These are phyloP conservation scores for Chimonanthus praecox DNA, from an alignment of 164 flowering plant species.

Conservation along the genomic window DNA sequence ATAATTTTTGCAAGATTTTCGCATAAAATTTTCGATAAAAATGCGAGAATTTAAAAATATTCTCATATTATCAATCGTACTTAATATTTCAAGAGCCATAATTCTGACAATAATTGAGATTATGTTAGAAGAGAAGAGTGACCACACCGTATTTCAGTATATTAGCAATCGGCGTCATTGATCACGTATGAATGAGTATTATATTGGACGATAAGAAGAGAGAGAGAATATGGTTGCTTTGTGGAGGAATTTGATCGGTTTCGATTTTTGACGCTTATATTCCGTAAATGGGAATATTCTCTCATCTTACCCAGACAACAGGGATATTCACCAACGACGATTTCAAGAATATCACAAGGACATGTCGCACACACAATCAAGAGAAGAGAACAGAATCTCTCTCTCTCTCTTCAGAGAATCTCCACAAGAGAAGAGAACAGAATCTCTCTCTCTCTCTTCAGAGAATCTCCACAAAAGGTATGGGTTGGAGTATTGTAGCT, in stretches of 20 bases:
- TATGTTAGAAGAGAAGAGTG: not conserved
- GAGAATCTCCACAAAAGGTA: slow-evolving; percentile 58
- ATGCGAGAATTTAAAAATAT: too few species aligned
- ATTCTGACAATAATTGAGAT: not conserved
- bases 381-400: slow-evolving; percentile 8
- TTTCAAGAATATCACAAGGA: slow-evolving; percentile 31
- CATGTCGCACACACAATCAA: slow-evolving; percentile 50
- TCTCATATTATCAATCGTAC: too few species aligned
- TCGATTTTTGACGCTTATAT: slow-evolving; percentile 13
- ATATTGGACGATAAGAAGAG: not conserved
- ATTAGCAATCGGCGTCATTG: not conserved
- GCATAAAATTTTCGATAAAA: too few species aligned
- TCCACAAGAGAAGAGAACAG: slow-evolving; percentile 12
- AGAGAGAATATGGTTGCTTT: not conserved
- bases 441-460: slow-evolving; percentile 2
- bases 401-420: slow-evolving; percentile 31
- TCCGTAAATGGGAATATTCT: not conserved
- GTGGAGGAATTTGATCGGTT: slow-evolving; percentile 13
- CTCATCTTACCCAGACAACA: slow-evolving; percentile 40
- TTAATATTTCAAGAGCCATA: too few species aligned
- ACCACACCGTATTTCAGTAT: not conserved
- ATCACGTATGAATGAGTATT: slow-evolving; percentile 1
- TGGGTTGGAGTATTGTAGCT: slow-evolving; percentile 63
- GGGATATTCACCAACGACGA: slow-evolving; percentile 61
- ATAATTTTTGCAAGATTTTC: too few species aligned